Percentiles rank a stretch among this genome's conserved stretches.
These are phyloP conservation scores for Gillenia trifoliata DNA, from an alignment of 306 rosid genomes.

Conservation along the genomic window DNA sequence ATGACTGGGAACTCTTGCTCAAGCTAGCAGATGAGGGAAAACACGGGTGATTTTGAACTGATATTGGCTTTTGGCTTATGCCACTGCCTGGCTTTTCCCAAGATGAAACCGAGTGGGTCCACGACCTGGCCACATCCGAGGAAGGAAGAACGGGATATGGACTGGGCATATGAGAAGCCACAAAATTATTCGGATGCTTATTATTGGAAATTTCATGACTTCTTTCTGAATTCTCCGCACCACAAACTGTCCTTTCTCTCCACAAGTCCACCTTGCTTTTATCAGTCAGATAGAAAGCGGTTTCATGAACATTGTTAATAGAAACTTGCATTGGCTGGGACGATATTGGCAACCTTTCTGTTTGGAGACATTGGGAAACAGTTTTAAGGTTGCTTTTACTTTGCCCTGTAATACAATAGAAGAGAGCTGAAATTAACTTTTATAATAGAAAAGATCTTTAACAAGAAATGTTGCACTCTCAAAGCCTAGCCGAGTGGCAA, in stretches of 20 bases:
- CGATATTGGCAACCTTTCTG: constrained; percentile 38
- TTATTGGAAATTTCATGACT: constrained; percentile 38
- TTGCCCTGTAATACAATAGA: constrained; percentile 47
- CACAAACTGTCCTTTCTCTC: constrained; percentile 55
- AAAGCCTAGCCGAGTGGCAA: background rate
- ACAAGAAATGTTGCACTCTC: constrained; percentile 7
- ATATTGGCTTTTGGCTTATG: constrained; percentile 52
- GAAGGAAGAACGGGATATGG: constrained; percentile 39
- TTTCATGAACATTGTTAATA: constrained; percentile 39
- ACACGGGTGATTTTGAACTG: constrained; percentile 48
- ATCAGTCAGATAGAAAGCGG: constrained; percentile 36
- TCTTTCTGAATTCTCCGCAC: constrained; percentile 40
- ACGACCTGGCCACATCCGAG: constrained; percentile 46
- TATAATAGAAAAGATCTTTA: background rate
- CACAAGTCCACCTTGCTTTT: constrained; percentile 39
- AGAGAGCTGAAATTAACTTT: constrained; percentile 7
- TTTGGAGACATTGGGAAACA: constrained; percentile 42
- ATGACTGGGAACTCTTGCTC: constrained; percentile 42
- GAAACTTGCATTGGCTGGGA: constrained; percentile 52
- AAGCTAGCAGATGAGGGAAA: constrained; percentile 40
- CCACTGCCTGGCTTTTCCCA: constrained; percentile 62
- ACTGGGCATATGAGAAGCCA: constrained; percentile 41
- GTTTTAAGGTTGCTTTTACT: constrained; percentile 41
- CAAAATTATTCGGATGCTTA: constrained; percentile 36
- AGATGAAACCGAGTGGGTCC: constrained; percentile 66